phyloP scores from a whole-genome alignment of 1,284 basidiomycete genomes.

The Moesziomyces antarcticus region DNA sequence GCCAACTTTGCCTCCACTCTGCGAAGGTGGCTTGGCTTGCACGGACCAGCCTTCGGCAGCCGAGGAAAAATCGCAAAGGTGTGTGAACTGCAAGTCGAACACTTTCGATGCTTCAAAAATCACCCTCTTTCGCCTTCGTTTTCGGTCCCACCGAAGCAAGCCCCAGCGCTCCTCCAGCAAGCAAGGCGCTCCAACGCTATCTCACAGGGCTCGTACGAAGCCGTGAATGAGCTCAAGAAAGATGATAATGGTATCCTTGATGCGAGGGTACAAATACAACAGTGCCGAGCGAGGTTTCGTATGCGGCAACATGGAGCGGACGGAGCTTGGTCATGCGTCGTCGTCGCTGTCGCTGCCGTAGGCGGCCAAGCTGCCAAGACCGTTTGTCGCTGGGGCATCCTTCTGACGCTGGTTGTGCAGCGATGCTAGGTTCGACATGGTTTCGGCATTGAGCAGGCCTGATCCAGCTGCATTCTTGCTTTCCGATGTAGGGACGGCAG shows the following conservation, averaged over 20 bases:
- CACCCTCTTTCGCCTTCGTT: too few relatives aligned
- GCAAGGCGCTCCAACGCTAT: too few relatives aligned
- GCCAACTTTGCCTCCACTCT: too few relatives aligned
- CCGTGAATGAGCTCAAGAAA: neutral
- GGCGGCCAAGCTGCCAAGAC: constrained; percentile 54
- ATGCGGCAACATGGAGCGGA: too few relatives aligned
- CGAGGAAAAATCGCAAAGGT: too few relatives aligned
- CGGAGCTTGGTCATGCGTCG: constrained; percentile 11
- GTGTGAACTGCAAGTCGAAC: too few relatives aligned
- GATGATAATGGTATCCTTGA: neutral
- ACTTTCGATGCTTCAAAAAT: too few relatives aligned
- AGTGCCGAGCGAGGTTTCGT: neutral
- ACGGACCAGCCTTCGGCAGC: too few relatives aligned
- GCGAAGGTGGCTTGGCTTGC: too few relatives aligned
- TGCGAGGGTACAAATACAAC: neutral
- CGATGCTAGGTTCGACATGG: constrained; percentile 46
- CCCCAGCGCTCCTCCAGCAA: too few relatives aligned
- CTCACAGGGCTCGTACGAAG: neutral
- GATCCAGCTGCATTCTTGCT: neutral
- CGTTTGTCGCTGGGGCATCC: constrained; percentile 15
- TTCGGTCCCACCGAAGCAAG: too few relatives aligned
- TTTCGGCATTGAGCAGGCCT: constrained; percentile 41
- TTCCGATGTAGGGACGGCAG: constrained; percentile 4
- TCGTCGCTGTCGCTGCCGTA: constrained; percentile 64
- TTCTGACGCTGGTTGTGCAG: constrained; percentile 28